These are phyloP conservation scores for Didymellaceae sp. DNA, from an alignment of 2,329 filamentous ascomycete species.

Conservation along the genomic window DNA sequence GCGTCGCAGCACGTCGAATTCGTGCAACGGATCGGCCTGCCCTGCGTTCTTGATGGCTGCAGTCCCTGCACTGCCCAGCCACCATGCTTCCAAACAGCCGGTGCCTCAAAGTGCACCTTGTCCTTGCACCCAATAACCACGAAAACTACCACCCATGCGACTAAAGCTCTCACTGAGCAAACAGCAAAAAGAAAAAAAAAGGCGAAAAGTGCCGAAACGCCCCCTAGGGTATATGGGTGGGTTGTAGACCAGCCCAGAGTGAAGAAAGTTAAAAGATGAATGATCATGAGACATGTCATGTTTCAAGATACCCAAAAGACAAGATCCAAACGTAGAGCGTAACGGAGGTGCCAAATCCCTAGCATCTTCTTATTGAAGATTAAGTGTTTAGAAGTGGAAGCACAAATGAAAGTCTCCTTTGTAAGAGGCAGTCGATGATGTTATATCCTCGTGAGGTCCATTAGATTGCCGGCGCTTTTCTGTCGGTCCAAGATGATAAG, in stretches of 20 bases:
- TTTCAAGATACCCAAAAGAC: slow-evolving; percentile 18
- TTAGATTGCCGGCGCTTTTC: slow-evolving; percentile 37
- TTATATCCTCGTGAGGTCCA: slow-evolving; percentile 33
- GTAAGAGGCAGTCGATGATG: slow-evolving; percentile 6
- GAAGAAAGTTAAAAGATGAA: slow-evolving; percentile 16
- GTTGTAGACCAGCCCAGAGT: slow-evolving; percentile 14
- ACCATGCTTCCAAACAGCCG: slow-evolving; percentile 18
- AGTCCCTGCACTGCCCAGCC: slow-evolving; percentile 16
- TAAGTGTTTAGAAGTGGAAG: slow-evolving; percentile 14
- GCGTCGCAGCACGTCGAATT: slow-evolving; percentile 7
- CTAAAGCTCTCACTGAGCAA: slow-evolving; percentile 13
- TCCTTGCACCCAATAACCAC: slow-evolving; percentile 10
- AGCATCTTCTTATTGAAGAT: slow-evolving; percentile 19
- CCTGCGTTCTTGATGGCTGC: slow-evolving; percentile 19
- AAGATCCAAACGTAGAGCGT: slow-evolving; percentile 15
- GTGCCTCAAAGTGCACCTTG: slow-evolving; percentile 13
- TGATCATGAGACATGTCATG: slow-evolving; percentile 20
- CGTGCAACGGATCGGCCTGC: slow-evolving; percentile 17
- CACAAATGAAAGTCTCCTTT: slow-evolving; percentile 17
- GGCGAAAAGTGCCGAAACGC: slow-evolving; percentile 14
- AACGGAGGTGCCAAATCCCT: slow-evolving; percentile 15
- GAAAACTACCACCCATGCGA: slow-evolving; percentile 12
- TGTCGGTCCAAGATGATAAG: slow-evolving; percentile 15
- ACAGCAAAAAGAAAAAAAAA: slow-evolving; percentile 12
- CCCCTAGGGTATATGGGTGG: slow-evolving; percentile 22